A percentile compares a stretch with the other conserved stretches of the same genome.
phyloP scores from a whole-genome alignment of 805 yeast species.

The Ogataea chonburiensis region DNA sequence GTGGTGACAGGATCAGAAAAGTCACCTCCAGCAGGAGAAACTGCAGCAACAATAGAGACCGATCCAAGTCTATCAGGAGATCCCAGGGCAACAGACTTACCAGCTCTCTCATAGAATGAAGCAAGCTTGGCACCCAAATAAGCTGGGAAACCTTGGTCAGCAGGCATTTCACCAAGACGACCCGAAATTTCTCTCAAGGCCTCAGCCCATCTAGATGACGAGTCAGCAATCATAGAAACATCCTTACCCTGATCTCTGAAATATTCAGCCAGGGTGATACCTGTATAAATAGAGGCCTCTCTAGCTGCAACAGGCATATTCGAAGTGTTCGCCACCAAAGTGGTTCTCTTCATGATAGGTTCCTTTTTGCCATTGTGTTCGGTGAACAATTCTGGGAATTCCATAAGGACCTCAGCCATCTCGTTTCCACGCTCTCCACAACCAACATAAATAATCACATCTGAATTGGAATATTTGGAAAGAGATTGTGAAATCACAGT shows the following conservation, averaged over 20 bases:
- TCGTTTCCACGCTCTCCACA: constrained; percentile 97
- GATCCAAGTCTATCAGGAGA: constrained; percentile 96
- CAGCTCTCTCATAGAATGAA: constrained; percentile 99
- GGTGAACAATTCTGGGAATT: constrained; percentile 95
- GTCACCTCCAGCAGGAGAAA: constrained; percentile 99
- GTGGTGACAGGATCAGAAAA: constrained; percentile 99
- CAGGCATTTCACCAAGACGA: constrained; percentile 99
- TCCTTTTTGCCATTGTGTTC: constrained; percentile 91
- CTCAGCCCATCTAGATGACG: constrained; percentile 99
- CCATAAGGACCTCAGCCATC: constrained; percentile 99
- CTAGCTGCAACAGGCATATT: constrained; percentile 99
- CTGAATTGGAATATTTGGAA: constrained; percentile 97
- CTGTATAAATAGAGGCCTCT: constrained; percentile 99
- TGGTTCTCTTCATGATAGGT: constrained; percentile 99
- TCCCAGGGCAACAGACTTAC: constrained; percentile 92
- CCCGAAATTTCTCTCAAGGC: constrained; percentile 99
- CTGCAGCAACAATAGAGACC: constrained; percentile 99
- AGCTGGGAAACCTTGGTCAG: constrained; percentile 99
- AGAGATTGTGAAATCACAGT: constrained; percentile 97
- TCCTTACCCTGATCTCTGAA: constrained; percentile 99
- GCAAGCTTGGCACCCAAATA: constrained; percentile 98
- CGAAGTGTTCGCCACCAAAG: constrained; percentile 97
- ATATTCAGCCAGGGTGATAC: constrained; percentile 97
- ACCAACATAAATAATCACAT: constrained; percentile 93
- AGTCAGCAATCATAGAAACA: constrained; percentile 99